phyloP scores from a whole-genome alignment of 2,329 filamentous ascomycete species.

The Paramyrothecium roridum region DNA sequence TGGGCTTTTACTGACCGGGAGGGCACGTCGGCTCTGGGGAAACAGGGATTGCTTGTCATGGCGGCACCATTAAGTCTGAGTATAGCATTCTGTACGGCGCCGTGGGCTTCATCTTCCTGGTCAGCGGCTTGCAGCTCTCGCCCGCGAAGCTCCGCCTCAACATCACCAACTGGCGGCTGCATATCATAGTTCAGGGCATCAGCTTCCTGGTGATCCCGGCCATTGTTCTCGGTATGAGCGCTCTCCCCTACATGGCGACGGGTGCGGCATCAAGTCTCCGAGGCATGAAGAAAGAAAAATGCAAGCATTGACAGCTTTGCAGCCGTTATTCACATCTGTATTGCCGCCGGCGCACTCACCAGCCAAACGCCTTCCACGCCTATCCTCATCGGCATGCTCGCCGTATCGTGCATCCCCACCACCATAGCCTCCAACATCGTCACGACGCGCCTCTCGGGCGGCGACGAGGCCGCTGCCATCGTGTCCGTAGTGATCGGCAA shows the following conservation, averaged over 20 bases:
- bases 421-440: slow-evolving; percentile 73
- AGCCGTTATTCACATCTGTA: slow-evolving; percentile 44
- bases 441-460: slow-evolving; percentile 67
- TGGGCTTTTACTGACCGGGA: not conserved
- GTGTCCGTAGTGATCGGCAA: slow-evolving; percentile 71
- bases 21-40: too few species aligned
- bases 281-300: not conserved
- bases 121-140: slow-evolving; percentile 67
- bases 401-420: slow-evolving; percentile 66
- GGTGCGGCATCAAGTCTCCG: not conserved
- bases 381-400: slow-evolving; percentile 65
- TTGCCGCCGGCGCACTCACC: slow-evolving; percentile 42
- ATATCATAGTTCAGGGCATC: slow-evolving; percentile 63
- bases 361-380: slow-evolving; percentile 59
- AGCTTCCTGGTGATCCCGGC: slow-evolving; percentile 66
- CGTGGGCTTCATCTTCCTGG: slow-evolving; percentile 67
- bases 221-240: slow-evolving; percentile 50
- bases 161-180: slow-evolving; percentile 64
- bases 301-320: slow-evolving; percentile 8
- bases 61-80: slow-evolving; percentile 49
- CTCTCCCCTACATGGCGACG: not conserved
- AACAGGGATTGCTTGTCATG: slow-evolving; percentile 43
- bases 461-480: slow-evolving; percentile 62
- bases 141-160: slow-evolving; percentile 59
- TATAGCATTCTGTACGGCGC: slow-evolving; percentile 65